Conservation (phyloP, 2,329 filamentous ascomycete species). For the Penicillium sp. region DNA sequence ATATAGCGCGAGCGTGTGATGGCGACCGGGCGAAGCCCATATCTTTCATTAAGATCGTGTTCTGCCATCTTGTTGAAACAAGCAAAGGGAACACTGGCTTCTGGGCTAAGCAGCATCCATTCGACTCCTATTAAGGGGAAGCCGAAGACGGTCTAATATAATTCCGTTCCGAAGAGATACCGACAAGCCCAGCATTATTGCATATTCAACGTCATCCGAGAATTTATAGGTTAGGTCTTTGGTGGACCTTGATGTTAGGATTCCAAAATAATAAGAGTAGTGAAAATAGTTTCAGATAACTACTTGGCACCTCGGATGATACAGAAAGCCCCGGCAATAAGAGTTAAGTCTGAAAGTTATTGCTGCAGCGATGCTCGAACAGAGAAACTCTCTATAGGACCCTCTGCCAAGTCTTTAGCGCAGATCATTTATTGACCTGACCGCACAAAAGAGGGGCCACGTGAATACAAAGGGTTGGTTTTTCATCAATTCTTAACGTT, state of each 20-base stretch:
- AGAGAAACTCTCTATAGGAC: background rate
- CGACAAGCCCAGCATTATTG: background rate
- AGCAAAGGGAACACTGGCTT: background rate
- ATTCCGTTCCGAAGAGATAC: background rate
- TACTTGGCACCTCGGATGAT: background rate
- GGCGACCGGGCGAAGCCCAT: constrained; percentile 1
- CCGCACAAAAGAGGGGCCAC: too few relatives aligned
- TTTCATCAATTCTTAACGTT: too few relatives aligned
- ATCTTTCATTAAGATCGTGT: constrained; percentile 1
- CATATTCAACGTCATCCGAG: background rate
- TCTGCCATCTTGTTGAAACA: constrained; percentile 1
- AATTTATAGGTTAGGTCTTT: background rate
- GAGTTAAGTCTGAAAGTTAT: constrained; percentile 1
- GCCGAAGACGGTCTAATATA: background rate
- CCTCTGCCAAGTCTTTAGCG: background rate
- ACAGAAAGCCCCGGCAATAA: background rate
- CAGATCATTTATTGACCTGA: too few relatives aligned
- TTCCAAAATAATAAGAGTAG: background rate
- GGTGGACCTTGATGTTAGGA: background rate
- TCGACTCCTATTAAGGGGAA: background rate
- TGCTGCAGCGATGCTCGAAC: background rate
- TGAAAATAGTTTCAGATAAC: constrained; percentile 2
- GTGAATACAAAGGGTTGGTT: too few relatives aligned
- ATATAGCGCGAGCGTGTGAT: background rate
- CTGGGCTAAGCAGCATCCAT: background rate